A percentile compares a stretch with the other conserved stretches of the same genome.
Conservation (phyloP, 768 basidiomycete genomes). For the Amyloporia xantha region DNA sequence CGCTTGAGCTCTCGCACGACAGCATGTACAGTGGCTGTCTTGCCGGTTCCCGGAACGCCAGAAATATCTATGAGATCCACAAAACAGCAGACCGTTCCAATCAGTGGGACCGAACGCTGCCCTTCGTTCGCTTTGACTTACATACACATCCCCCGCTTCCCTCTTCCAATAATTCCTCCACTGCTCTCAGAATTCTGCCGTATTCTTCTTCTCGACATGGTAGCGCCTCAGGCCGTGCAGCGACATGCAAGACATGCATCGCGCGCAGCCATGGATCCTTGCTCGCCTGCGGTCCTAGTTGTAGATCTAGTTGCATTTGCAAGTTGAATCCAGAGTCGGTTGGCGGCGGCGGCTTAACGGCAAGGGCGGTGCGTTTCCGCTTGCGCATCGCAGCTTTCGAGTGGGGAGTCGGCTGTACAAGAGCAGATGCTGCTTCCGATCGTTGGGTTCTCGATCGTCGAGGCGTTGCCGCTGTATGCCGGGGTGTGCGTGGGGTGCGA, state of each 20-base stretch:
- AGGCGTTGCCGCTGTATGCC: slow-evolving; percentile 10
- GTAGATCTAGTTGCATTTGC: slow-evolving; percentile 22
- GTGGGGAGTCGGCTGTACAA: slow-evolving; percentile 66
- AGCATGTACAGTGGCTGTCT: slow-evolving; percentile 95
- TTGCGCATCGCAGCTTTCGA: slow-evolving; percentile 61
- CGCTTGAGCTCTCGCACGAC: slow-evolving; percentile 85
- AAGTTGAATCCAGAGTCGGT: slow-evolving; percentile 28
- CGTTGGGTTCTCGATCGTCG: slow-evolving; percentile 10
- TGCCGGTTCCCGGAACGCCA: slow-evolving; percentile 97
- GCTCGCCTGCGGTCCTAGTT: slow-evolving; percentile 21
- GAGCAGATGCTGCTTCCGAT: slow-evolving; percentile 31
- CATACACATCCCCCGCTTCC: slow-evolving; percentile 95
- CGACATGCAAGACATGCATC: slow-evolving; percentile 90
- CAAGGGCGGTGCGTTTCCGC: slow-evolving; percentile 33
- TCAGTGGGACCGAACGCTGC: too few relatives aligned
- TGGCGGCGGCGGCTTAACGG: slow-evolving; percentile 29
- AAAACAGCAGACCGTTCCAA: neutral
- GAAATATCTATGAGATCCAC: slow-evolving; percentile 67
- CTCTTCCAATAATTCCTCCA: slow-evolving; percentile 84
- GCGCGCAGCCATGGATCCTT: slow-evolving; percentile 77
- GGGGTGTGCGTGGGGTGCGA: slow-evolving; percentile 10
- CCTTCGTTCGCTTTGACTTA: slow-evolving; percentile 26
- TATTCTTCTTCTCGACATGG: slow-evolving; percentile 90
- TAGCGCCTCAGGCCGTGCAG: slow-evolving; percentile 81
- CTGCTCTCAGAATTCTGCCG: slow-evolving; percentile 60